Conservation (phyloP, 805 yeast species). For the Clavispora phyllophila region DNA sequence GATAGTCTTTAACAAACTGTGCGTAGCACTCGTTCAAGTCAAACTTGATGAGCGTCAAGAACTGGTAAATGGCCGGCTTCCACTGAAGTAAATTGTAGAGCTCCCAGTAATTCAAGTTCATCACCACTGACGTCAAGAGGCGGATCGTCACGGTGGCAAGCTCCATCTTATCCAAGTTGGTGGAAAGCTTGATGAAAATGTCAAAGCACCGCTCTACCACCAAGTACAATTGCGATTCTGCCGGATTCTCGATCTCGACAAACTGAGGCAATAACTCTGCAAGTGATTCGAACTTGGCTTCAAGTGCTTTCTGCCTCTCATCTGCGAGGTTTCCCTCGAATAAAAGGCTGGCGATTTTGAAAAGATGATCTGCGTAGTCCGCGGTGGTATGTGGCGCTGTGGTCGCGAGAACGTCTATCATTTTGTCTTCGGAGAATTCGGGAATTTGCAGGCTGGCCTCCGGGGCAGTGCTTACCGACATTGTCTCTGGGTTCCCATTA, state of each 20-base stretch:
- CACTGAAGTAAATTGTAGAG: conserved; percentile 35
- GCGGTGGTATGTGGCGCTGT: conserved; percentile 26
- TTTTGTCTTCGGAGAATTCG: conserved; percentile 15
- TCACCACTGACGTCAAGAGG: conserved; percentile 32
- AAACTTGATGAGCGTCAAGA: conserved; percentile 33
- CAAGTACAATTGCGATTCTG: conserved; percentile 27
- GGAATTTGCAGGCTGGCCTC: not conserved
- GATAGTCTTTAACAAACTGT: conserved; percentile 31
- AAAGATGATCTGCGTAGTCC: conserved; percentile 36
- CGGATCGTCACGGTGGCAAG: conserved; percentile 32
- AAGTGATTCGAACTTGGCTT: conserved; percentile 20
- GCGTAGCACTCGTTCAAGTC: conserved; percentile 37
- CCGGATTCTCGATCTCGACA: conserved; percentile 21
- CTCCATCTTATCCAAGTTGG: conserved; percentile 24
- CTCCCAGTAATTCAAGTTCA: conserved; percentile 42
- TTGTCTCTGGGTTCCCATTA: not conserved
- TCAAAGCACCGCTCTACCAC: conserved; percentile 37
- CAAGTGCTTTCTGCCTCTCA: conserved; percentile 16
- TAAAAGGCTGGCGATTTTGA: conserved; percentile 25
- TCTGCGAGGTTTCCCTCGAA: conserved; percentile 13
- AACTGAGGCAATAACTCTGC: conserved; percentile 21
- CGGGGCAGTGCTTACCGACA: not conserved
- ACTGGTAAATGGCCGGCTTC: conserved; percentile 40
- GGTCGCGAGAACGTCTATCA: conserved; percentile 20
- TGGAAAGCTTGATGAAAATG: conserved; percentile 30